Conservation (phyloP, 768 basidiomycete species). For the Kwoniella mangroviensis region DNA sequence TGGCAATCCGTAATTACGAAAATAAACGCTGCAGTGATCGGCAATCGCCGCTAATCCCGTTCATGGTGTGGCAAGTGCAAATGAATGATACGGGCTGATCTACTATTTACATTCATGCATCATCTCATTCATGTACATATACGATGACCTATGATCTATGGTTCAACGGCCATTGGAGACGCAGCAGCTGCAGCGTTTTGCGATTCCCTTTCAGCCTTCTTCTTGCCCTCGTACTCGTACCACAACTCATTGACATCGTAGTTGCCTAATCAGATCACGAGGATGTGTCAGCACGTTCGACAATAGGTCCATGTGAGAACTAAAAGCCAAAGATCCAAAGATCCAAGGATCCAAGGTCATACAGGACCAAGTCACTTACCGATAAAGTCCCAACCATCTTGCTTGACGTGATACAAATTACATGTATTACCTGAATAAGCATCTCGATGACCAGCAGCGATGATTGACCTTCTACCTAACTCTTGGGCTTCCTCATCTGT, state of each 20-base stretch:
- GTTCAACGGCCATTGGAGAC: conserved; percentile 32
- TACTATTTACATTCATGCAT: conserved; percentile 12
- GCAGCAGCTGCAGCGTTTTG: conserved; percentile 26
- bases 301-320: too few relatives aligned
- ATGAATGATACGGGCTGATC: background rate
- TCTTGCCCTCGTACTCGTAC: conserved; percentile 67
- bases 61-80: background rate
- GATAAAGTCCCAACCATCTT: conserved; percentile 94
- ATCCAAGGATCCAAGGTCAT: background rate
- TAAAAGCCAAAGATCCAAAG: too few relatives aligned
- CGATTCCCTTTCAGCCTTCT: conserved; percentile 46
- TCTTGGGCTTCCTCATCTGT: conserved; percentile 92
- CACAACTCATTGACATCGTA: conserved; percentile 89
- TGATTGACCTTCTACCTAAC: conserved; percentile 88
- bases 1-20: conserved; percentile 1
- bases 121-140: conserved; percentile 6
- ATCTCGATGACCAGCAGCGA: conserved; percentile 88
- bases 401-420: conserved; percentile 94
- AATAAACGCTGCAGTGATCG: background rate
- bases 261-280: conserved; percentile 66
- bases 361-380: conserved; percentile 63
- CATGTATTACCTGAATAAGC: conserved; percentile 69
- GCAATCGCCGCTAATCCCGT: conserved; percentile 12
- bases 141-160: conserved; percentile 9
- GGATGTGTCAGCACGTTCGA: background rate